Evolutionary conservation across 2,329 filamentous ascomycete genomes (phyloP), one percentile per base, ranked within the genome.

Genomic region (Trichophyton mentagrophytes): DNA sequence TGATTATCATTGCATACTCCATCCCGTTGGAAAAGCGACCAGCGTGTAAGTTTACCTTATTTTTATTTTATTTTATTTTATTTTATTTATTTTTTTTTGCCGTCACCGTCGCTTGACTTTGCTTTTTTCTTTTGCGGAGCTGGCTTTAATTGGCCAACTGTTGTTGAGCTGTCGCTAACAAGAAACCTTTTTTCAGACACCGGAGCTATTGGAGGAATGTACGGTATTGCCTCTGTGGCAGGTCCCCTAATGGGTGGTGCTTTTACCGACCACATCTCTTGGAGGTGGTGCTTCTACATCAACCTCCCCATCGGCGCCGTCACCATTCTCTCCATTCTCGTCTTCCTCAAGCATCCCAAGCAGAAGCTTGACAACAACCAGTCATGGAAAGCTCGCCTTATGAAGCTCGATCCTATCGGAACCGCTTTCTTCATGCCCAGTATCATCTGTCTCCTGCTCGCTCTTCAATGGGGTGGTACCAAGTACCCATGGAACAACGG

Each of bases 381-480:
- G 69, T 53, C 69, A 69, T 61, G 64, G 61, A 58, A 61, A 59
- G 55, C 59, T 58, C 56, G 62, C 44, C n/a, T 73, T 2, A 57
- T 64, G 53, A 73, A 73, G 58, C 60, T 77, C 20, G 74, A 77
- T 59, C 69, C 77, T 0, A 60, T 73, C 20, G 79, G 79, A 1
- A 77, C 75, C 2, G 27, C 72, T 2, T 69, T 78, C 9, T 76
- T 82, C 60, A 67, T 80, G 2, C 74, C 73, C 0, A 72, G 73
- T 20, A 70, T 78, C 15, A 69, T 80, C 57, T 76, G 77, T 66
- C 65, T 79, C 5, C 71, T 81, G 61, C 69, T 82, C 1, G 79
- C 78, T 0, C 68, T 82, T 17, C 74, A 80, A 59, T 77, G 73
- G 71, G 77, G 77, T 17, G 74, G 77, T 2, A 74, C 73, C 13